A percentile compares a stretch with the other conserved stretches of the same genome.
Conservation (phyloP, 2,329 filamentous ascomycete species). For the Cercospora sp. region DNA sequence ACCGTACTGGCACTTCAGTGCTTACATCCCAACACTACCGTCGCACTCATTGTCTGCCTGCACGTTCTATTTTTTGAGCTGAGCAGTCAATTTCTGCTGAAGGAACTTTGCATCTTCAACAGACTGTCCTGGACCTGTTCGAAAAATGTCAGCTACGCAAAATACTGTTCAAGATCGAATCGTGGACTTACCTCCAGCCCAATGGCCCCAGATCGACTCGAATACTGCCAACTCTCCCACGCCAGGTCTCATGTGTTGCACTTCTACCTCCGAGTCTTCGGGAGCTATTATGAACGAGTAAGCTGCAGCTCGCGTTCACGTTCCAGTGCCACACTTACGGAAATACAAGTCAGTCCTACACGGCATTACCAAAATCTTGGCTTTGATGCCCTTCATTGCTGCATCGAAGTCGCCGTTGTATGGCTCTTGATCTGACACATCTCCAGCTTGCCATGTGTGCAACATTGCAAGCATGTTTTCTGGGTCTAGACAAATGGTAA, state of each 20-base stretch:
- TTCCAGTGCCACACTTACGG: neutral
- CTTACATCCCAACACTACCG: neutral
- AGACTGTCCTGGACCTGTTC: neutral
- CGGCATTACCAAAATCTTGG: neutral
- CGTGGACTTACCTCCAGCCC: neutral
- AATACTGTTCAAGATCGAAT: neutral
- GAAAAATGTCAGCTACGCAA: neutral
- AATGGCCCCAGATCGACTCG: neutral
- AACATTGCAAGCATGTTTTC: neutral
- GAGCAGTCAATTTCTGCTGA: neutral
- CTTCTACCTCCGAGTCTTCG: neutral
- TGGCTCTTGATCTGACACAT: neutral
- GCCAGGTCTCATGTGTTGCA: neutral
- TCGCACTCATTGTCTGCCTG: neutral
- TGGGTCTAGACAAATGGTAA: neutral
- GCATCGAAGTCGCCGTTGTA: neutral
- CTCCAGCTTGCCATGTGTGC: neutral
- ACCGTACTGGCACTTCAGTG: neutral
- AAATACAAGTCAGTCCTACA: neutral
- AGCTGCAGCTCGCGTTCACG: neutral
- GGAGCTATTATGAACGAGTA: neutral
- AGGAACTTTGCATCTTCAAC: neutral
- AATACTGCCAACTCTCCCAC: neutral
- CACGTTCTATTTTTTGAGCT: neutral
- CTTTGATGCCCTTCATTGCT: neutral